These are phyloP conservation scores for Melastoma malabathricum DNA, from an alignment of 345 rosid genomes.

Conservation along the genomic window DNA sequence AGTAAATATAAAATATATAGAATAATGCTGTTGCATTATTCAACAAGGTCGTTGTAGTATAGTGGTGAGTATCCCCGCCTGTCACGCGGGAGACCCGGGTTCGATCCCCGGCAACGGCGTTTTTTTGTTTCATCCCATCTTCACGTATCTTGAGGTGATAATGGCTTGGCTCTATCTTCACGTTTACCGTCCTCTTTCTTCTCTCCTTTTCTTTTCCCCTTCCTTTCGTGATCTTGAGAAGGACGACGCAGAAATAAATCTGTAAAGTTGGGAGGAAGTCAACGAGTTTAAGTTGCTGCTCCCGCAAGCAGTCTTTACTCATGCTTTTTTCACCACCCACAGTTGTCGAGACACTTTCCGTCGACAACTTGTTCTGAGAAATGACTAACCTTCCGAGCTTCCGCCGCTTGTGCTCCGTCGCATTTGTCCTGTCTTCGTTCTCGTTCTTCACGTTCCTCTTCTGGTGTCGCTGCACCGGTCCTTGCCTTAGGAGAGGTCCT, in stretches of 20 bases:
- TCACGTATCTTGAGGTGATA: too few species aligned
- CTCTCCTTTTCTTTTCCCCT: neutral
- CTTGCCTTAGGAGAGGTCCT: conserved; percentile 21
- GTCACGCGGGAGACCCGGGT: conserved; percentile 97
- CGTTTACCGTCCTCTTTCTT: neutral
- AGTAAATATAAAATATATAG: neutral
- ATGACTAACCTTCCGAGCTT: conserved; percentile 26
- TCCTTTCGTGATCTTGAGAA: too few species aligned
- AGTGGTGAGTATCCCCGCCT: conserved; percentile 95
- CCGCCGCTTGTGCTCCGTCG: conserved; percentile 33
- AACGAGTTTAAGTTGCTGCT: too few species aligned
- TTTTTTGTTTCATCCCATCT: neutral
- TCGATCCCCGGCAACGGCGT: conserved; percentile 96
- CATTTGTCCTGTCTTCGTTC: conserved; percentile 31
- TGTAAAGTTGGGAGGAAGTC: too few species aligned
- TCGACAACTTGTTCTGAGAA: conserved; percentile 31
- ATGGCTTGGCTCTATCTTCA: neutral
- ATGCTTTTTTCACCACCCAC: neutral
- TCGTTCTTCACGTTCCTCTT: conserved; percentile 46
- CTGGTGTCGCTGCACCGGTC: conserved; percentile 24
- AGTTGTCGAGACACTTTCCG: neutral
- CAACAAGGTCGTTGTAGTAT: conserved; percentile 59
- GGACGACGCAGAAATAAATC: neutral
- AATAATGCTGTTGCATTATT: neutral
- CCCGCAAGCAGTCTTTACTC: too few species aligned